A percentile compares a stretch with the other conserved stretches of the same genome.
phyloP scores from a whole-genome alignment of 2,329 filamentous ascomycete genomes.

The Pyricularia pennisetigena region DNA sequence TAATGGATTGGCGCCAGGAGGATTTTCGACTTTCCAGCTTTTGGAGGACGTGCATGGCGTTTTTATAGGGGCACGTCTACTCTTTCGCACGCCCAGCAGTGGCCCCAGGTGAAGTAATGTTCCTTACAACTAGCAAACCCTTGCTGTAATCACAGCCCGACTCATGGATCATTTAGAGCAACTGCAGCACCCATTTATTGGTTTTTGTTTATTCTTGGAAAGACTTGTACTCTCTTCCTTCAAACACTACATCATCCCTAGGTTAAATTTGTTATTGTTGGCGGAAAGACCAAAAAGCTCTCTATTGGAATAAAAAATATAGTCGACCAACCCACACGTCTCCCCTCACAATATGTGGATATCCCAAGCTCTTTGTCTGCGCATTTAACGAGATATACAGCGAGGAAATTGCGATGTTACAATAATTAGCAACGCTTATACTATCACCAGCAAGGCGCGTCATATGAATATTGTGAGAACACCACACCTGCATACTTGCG shows the following conservation, averaged over 20 bases:
- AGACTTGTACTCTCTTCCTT: neutral
- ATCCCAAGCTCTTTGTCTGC: neutral
- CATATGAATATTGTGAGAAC: no score
- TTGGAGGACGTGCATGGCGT: no score
- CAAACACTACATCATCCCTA: neutral
- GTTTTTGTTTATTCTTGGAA: neutral
- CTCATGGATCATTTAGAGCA: no score
- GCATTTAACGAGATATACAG: neutral
- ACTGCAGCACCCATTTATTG: neutral
- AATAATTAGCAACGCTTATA: neutral
- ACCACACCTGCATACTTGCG: neutral
- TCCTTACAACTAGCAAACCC: no score
- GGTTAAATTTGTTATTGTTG: neutral
- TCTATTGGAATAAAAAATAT: neutral
- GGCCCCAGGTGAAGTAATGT: no score
- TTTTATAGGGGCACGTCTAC: no score
- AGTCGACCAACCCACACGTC: neutral
- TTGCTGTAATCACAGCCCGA: no score
- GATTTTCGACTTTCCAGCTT: no score
- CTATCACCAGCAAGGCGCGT: no score
- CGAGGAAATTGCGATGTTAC: neutral
- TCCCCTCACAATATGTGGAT: neutral
- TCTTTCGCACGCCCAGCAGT: no score
- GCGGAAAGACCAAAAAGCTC: neutral
- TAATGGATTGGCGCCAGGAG: no score